Conservation (phyloP, 2,329 filamentous ascomycete species). For the Stemphylium beticola region DNA sequence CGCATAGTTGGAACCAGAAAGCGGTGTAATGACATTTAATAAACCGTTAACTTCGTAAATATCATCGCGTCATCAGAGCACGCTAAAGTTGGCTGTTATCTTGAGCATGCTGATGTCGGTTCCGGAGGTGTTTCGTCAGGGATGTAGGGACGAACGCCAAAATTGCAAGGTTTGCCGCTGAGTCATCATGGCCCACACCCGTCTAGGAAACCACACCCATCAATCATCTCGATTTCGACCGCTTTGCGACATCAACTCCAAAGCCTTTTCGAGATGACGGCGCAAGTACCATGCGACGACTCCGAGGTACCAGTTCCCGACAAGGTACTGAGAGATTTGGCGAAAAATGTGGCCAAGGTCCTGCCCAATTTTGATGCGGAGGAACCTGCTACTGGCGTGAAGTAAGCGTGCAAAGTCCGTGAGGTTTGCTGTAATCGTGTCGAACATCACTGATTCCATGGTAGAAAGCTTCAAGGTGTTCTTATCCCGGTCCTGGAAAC, state of each 20-base stretch:
- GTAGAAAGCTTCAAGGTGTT: conserved; percentile 38
- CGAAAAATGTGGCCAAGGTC: conserved; percentile 32
- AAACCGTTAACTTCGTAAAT: too few species aligned
- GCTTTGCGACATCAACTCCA: conserved; percentile 3
- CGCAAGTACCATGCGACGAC: conserved; percentile 10
- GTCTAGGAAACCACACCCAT: neutral
- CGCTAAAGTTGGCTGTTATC: too few species aligned
- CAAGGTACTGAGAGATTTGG: conserved; percentile 33
- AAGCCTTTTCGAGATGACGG: conserved; percentile 9
- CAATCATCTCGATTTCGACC: neutral
- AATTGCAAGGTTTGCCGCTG: conserved; percentile 6
- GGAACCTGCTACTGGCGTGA: conserved; percentile 37
- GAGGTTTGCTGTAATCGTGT: conserved; percentile 26
- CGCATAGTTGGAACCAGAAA: too few species aligned
- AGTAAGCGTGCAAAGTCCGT: conserved; percentile 49
- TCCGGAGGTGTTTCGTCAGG: too few species aligned
- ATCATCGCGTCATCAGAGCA: too few species aligned
- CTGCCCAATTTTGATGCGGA: conserved; percentile 34
- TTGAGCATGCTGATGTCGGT: too few species aligned
- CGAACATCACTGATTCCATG: conserved; percentile 24
- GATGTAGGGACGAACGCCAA: neutral
- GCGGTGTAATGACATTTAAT: too few species aligned
- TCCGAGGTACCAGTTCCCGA: conserved; percentile 31
- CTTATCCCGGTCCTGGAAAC: conserved; percentile 42
- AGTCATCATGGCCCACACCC: conserved; percentile 3